Evolutionary conservation across 257 asterid species (phyloP).

Genomic region (Solanum stenotomum): DNA sequence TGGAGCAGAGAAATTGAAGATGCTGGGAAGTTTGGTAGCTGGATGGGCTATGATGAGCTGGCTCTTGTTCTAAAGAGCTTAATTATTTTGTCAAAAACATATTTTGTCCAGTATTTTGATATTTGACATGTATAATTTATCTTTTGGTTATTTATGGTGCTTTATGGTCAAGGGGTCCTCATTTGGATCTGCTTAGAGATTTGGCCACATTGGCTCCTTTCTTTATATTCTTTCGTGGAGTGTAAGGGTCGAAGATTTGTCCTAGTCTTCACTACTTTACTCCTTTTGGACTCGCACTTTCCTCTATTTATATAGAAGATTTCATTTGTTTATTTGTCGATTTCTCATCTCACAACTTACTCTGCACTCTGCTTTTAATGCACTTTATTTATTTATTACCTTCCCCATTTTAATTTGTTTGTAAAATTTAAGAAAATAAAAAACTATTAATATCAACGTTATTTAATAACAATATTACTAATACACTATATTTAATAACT

Average conservation of each 20-base stretch:
- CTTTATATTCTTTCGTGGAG: conserved; percentile 20
- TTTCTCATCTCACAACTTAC: not conserved
- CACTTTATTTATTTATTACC: not conserved
- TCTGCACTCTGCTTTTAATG: not conserved
- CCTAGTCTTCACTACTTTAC: not conserved
- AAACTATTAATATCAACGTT: no score
- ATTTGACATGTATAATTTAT: conserved; percentile 10
- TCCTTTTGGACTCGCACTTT: not conserved
- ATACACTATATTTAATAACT: no score
- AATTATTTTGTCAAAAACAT: not conserved
- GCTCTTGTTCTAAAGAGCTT: conserved; percentile 20
- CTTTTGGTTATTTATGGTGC: conserved; percentile 10
- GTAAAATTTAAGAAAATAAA: no score
- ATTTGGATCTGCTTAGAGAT: not conserved
- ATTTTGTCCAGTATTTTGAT: conserved; percentile 11
- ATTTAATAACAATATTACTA: no score
- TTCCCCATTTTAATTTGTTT: not conserved
- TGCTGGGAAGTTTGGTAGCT: conserved; percentile 40
- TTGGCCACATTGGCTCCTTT: conserved; percentile 22
- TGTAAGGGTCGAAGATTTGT: not conserved
- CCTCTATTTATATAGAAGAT: not conserved
- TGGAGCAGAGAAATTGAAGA: conserved; percentile 64
- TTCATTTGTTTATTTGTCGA: conserved; percentile 1
- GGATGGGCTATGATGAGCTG: conserved; percentile 53
- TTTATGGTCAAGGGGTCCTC: conserved; percentile 4